These are phyloP conservation scores for Coniosporium tulheliwenetii DNA, from an alignment of 2,329 filamentous ascomycete species.

Conservation along the genomic window DNA sequence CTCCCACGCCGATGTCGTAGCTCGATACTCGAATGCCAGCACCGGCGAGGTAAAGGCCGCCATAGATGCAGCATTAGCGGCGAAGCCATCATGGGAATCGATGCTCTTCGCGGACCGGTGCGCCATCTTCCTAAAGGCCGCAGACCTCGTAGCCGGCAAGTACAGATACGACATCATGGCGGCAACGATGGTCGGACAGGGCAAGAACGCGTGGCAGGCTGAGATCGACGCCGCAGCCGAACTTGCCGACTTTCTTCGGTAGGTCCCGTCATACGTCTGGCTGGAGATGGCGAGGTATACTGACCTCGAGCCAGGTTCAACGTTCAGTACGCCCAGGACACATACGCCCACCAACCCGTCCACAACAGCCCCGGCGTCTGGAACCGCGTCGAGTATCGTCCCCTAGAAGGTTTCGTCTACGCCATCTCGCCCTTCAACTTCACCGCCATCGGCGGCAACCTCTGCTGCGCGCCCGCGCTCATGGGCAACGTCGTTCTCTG, in stretches of 20 bases:
- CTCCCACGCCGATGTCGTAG: slow-evolving; percentile 60
- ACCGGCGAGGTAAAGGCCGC: slow-evolving; percentile 60
- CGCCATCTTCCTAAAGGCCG: slow-evolving; percentile 88
- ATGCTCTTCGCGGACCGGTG: slow-evolving; percentile 83
- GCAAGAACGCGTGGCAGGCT: slow-evolving; percentile 98
- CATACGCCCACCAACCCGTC: slow-evolving; percentile 73
- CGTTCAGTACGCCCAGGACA: slow-evolving; percentile 81
- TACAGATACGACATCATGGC: slow-evolving; percentile 97
- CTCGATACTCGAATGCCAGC: slow-evolving; percentile 72
- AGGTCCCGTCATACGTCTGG: neutral
- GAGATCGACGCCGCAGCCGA: slow-evolving; percentile 95
- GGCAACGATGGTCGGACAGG: slow-evolving; percentile 87
- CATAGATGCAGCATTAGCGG: slow-evolving; percentile 72
- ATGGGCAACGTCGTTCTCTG: slow-evolving; percentile 92
- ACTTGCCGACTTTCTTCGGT: slow-evolving; percentile 75
- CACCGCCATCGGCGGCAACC: slow-evolving; percentile 82
- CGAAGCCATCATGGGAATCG: slow-evolving; percentile 72
- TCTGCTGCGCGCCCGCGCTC: slow-evolving; percentile 67
- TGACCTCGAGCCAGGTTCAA: slow-evolving; percentile 43
- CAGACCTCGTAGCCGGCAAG: slow-evolving; percentile 77
- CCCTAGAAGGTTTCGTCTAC: slow-evolving; percentile 90
- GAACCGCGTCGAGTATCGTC: slow-evolving; percentile 82
- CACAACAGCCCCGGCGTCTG: slow-evolving; percentile 75
- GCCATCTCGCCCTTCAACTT: slow-evolving; percentile 95
- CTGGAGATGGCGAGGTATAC: neutral